A percentile compares a stretch with the other conserved stretches of the same genome.
These are phyloP conservation scores for Leccinellum luteum DNA, from an alignment of 768 basidiomycete genomes.

Conservation along the genomic window DNA sequence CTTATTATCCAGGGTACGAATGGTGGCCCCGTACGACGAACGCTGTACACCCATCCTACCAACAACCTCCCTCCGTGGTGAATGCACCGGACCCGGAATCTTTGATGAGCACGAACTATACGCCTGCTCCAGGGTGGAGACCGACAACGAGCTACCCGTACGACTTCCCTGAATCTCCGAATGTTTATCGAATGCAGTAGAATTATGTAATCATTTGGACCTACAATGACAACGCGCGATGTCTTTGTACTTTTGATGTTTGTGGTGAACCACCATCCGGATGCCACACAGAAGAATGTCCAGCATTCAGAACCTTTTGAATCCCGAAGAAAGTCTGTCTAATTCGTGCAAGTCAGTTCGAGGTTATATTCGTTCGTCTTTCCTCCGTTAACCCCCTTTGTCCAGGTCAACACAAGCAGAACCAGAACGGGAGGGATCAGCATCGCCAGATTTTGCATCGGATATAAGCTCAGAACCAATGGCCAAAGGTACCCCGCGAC, in stretches of 20 bases:
- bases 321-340: constrained; percentile 46
- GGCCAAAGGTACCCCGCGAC: constrained; percentile 17
- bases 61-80: constrained; percentile 5
- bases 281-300: constrained; percentile 44
- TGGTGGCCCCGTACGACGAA: constrained; percentile 55
- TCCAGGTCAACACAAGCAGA: constrained; percentile 24
- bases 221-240: constrained; percentile 28
- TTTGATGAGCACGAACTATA: constrained; percentile 17
- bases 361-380: constrained; percentile 3
- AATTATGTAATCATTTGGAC: constrained; percentile 33
- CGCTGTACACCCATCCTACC: constrained; percentile 14
- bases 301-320: constrained; percentile 53
- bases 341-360: constrained; percentile 42
- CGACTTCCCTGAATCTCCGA: constrained; percentile 17
- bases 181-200: constrained; percentile 22
- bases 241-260: constrained; percentile 3
- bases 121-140: constrained; percentile 21
- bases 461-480: constrained; percentile 32
- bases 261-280: constrained; percentile 14
- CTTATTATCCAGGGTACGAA: constrained; percentile 53
- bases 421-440: constrained; percentile 27
- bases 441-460: constrained; percentile 36
- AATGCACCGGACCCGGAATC: constrained; percentile 7
- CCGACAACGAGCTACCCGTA: constrained; percentile 17
- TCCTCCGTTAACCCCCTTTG: constrained; percentile 26